These are phyloP conservation scores for Xerocomus potaroensis DNA, from an alignment of 768 basidiomycete species.

Conservation along the genomic window DNA sequence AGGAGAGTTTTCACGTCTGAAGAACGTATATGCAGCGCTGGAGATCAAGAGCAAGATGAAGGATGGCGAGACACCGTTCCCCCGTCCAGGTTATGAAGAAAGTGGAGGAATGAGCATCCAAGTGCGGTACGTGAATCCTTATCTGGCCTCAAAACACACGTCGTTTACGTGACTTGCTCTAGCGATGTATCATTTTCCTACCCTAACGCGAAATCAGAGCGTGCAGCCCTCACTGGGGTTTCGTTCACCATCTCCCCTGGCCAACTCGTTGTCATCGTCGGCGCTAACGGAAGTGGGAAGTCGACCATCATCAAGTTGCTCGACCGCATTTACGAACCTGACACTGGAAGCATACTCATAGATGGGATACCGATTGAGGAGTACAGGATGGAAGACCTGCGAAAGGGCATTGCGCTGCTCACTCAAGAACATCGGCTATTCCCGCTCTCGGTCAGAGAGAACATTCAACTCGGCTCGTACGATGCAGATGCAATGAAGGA, in stretches of 20 bases:
- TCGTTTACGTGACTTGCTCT: too few relatives aligned
- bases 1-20: constrained; percentile 16
- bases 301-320: constrained; percentile 45
- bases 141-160: too few relatives aligned
- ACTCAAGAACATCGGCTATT: constrained; percentile 48
- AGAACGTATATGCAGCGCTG: constrained; percentile 18
- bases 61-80: constrained; percentile 25
- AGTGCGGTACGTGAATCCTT: constrained; percentile 18
- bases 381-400: constrained; percentile 40
- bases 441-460: constrained; percentile 44
- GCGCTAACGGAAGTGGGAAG: constrained; percentile 28
- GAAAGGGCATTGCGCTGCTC: constrained; percentile 42
- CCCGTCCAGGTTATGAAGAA: constrained; percentile 13
- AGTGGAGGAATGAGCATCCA: constrained; percentile 16
- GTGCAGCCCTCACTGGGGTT: constrained; percentile 20
- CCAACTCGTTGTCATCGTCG: constrained; percentile 30
- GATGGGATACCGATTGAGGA: constrained; percentile 37
- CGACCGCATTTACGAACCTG: constrained; percentile 44
- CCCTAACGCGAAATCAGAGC: constrained; percentile 11
- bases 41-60: constrained; percentile 22
- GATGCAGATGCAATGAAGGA: not conserved
- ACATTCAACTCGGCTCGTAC: constrained; percentile 33
- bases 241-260: constrained; percentile 29
- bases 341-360: constrained; percentile 40
- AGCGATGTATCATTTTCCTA: constrained; percentile 25